Conservation (phyloP, 2,329 filamentous ascomycete genomes). For the Fusarium proliferatum region DNA sequence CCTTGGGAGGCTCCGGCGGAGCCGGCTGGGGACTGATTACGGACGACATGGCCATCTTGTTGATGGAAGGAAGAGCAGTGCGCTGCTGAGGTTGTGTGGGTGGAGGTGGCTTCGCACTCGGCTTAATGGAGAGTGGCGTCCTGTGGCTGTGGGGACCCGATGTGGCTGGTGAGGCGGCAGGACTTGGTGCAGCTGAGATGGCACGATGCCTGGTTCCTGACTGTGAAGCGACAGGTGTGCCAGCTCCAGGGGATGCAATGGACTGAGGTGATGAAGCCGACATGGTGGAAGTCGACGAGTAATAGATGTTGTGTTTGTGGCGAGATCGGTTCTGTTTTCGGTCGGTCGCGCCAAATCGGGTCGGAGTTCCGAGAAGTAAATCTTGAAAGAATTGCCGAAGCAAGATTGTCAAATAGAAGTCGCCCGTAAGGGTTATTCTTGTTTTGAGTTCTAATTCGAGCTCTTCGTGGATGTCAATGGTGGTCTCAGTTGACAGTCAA, state of each 20-base stretch:
- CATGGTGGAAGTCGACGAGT: conserved; percentile 39
- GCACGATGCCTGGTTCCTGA: conserved; percentile 36
- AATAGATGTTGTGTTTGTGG: conserved; percentile 29
- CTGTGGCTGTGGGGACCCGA: conserved; percentile 39
- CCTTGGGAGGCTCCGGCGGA: conserved; percentile 57
- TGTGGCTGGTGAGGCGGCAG: conserved; percentile 39
- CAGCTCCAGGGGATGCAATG: conserved; percentile 36
- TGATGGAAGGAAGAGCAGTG: conserved; percentile 52
- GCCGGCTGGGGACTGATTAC: conserved; percentile 56
- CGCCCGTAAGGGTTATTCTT: not conserved
- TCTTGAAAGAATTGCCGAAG: not conserved
- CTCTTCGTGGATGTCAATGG: conserved; percentile 2
- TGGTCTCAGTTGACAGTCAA: conserved; percentile 5
- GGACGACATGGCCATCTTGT: conserved; percentile 61
- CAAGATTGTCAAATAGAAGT: conserved; percentile 25
- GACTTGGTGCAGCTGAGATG: conserved; percentile 40
- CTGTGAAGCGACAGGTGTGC: conserved; percentile 28
- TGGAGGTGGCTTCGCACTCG: conserved; percentile 44
- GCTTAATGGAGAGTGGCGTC: conserved; percentile 48
- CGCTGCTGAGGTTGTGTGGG: conserved; percentile 47
- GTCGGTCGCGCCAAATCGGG: conserved; percentile 32
- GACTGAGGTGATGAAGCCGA: conserved; percentile 35
- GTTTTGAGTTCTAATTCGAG: not conserved
- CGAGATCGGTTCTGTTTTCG: conserved; percentile 37
- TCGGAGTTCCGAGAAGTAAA: conserved; percentile 46